Percentiles rank a stretch among this genome's conserved stretches.
Evolutionary conservation across 225 moss, liverwort and hornwort species (phyloP).

Genomic region (Climacium dendroides): DNA sequence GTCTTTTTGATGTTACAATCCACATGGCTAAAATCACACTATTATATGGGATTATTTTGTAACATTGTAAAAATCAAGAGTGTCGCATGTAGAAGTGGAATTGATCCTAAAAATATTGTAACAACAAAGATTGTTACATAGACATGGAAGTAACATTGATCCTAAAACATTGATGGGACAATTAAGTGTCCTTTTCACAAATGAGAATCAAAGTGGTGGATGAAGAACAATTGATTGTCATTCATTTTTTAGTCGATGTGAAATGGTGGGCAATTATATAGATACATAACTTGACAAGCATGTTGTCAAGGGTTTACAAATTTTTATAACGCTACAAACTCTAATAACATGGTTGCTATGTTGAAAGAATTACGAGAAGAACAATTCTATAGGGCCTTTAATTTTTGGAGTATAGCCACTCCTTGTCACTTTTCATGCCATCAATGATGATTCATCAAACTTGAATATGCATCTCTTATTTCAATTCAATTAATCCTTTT

Average conservation of each 20-base stretch:
- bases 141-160: not conserved
- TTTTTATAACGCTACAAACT: accelerated
- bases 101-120: not conserved
- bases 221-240: not conserved
- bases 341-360: accelerated
- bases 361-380: accelerated
- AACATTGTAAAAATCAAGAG: not conserved
- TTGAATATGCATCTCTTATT: not conserved
- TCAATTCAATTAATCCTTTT: not conserved
- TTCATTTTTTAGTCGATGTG: no score
- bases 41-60: no score
- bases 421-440: not conserved
- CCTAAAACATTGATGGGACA: not conserved
- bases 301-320: accelerated
- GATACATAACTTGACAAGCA: not conserved
- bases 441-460: not conserved
- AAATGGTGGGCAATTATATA: no score
- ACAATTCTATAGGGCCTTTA: not conserved
- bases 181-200: not conserved
- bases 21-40: accelerated
- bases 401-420: accelerated
- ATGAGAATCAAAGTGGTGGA: no score
- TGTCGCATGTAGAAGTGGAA: not conserved
- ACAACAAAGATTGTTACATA: not conserved
- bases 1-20: not conserved